These are phyloP conservation scores for Candida frijolesensis DNA, from an alignment of 1,139 yeast genomes.

Conservation along the genomic window DNA sequence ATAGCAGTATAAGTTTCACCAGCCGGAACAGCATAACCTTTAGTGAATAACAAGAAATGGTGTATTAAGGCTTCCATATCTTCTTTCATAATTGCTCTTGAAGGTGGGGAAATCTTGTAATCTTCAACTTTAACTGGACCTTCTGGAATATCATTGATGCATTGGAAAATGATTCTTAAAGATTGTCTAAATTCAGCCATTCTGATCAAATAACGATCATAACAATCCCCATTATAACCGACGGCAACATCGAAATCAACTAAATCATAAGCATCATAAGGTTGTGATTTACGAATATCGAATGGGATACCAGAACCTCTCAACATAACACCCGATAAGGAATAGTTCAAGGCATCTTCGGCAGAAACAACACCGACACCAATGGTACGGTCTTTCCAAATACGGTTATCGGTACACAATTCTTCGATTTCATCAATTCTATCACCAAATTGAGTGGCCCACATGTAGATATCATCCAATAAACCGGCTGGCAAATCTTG, in stretches of 20 bases:
- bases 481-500: slow-evolving; percentile 87
- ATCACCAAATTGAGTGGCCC: slow-evolving; percentile 96
- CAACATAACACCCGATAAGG: slow-evolving; percentile 85
- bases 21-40: slow-evolving; percentile 86
- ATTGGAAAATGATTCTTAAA: slow-evolving; percentile 84
- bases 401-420: slow-evolving; percentile 85
- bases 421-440: slow-evolving; percentile 91
- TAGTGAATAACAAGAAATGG: slow-evolving; percentile 83
- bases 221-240: slow-evolving; percentile 87
- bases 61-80: slow-evolving; percentile 93
- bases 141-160: slow-evolving; percentile 89
- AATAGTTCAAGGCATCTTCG: slow-evolving; percentile 83
- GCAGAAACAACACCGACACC: slow-evolving; percentile 83
- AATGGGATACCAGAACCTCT: slow-evolving; percentile 90
- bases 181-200: slow-evolving; percentile 94
- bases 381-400: slow-evolving; percentile 87
- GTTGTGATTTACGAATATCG: slow-evolving; percentile 85
- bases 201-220: slow-evolving; percentile 84
- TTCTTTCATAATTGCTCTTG: slow-evolving; percentile 81
- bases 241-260: slow-evolving; percentile 89
- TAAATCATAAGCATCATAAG: slow-evolving; percentile 85
- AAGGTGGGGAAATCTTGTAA: slow-evolving; percentile 82
- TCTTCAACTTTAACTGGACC: slow-evolving; percentile 94
- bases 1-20: slow-evolving; percentile 93
- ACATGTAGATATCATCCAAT: slow-evolving; percentile 89